These are phyloP conservation scores for Litchi chinensis DNA, from an alignment of 345 rosid genomes.

Conservation along the genomic window DNA sequence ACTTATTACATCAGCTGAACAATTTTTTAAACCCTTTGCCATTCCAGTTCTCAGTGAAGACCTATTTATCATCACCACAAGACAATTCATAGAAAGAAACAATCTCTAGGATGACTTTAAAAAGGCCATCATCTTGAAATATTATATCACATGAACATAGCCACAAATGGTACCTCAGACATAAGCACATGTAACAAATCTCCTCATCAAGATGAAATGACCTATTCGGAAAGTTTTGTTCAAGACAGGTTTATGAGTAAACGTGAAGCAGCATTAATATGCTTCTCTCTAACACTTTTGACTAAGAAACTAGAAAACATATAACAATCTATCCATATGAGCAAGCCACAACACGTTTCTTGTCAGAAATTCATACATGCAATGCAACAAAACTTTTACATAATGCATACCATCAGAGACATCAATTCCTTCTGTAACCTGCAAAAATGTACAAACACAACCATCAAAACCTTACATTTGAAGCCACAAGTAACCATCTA, in stretches of 20 bases:
- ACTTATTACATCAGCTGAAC: neutral
- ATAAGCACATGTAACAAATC: too few relatives aligned
- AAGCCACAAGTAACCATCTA: neutral
- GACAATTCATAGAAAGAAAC: neutral
- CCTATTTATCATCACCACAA: neutral
- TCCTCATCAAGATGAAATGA: too few relatives aligned
- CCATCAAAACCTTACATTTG: neutral
- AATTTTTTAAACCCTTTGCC: neutral
- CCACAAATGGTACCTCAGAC: neutral
- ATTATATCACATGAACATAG: neutral
- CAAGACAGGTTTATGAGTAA: neutral
- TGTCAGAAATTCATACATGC: too few relatives aligned
- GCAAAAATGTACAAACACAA: constrained; percentile 5
- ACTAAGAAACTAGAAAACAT: neutral
- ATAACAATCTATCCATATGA: neutral
- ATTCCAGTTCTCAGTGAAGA: neutral
- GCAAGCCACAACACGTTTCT: too few relatives aligned
- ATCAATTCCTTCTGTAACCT: constrained; percentile 72
- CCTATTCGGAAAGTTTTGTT: neutral
- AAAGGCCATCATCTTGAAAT: neutral
- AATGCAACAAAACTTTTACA: too few relatives aligned
- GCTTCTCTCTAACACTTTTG: neutral
- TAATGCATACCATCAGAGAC: constrained; percentile 60
- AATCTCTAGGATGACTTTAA: too few relatives aligned
- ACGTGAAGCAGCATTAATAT: too few relatives aligned